Evolutionary conservation across 495 filamentous ascomycete species (phyloP).

Genomic region (Extremus antarcticus): DNA sequence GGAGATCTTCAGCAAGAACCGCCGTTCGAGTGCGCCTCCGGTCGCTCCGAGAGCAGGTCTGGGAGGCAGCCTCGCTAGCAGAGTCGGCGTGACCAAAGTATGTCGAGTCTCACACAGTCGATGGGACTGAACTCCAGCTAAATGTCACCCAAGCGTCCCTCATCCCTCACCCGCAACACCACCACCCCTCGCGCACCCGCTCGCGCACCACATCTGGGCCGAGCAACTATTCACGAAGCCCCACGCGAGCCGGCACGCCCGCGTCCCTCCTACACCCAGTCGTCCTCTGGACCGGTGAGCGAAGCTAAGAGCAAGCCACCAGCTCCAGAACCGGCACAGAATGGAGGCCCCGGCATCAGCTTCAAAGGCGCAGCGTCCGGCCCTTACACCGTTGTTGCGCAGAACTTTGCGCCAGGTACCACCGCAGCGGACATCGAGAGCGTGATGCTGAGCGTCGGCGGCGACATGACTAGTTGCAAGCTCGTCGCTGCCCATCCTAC

Average conservation of each 20-base stretch:
- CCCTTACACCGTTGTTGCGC: constrained; percentile 70
- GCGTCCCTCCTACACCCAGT: constrained; percentile 18
- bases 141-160: constrained; percentile 2
- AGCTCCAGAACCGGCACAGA: constrained; percentile 13
- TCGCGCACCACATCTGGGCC: constrained; percentile 26
- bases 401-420: constrained; percentile 87
- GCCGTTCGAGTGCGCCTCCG: constrained; percentile 48
- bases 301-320: constrained; percentile 16
- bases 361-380: constrained; percentile 67
- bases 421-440: constrained; percentile 90
- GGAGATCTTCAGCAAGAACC: constrained; percentile 55
- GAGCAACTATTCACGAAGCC: constrained; percentile 42
- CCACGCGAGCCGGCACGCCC: constrained; percentile 38
- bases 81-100: constrained; percentile 67
- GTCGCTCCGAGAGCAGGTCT: constrained; percentile 20
- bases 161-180: background rate
- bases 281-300: constrained; percentile 19
- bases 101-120: background rate
- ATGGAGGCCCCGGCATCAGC: constrained; percentile 43
- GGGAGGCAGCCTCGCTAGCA: constrained; percentile 50
- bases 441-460: constrained; percentile 62
- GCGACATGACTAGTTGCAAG: constrained; percentile 59
- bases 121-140: background rate
- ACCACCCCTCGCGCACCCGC: constrained; percentile 28
- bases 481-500: constrained; percentile 59